Evolutionary conservation across 179 eudicot species (phyloP).

Genomic region (Beta macrorhiza): DNA sequence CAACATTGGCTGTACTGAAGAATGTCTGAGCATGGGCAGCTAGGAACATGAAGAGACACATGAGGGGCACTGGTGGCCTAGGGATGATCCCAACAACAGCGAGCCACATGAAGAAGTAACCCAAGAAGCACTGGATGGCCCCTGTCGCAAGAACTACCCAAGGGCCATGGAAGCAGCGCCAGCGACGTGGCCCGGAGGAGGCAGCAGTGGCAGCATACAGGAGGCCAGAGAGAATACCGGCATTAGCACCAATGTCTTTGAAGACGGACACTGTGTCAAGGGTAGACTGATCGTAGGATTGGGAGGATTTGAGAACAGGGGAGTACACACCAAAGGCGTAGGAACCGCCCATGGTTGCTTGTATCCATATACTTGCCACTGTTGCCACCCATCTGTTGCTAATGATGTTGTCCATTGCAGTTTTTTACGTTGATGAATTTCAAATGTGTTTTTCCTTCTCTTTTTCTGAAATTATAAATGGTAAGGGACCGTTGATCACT

Average conservation of each 20-base stretch:
- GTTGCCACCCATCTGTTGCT: constrained; percentile 44
- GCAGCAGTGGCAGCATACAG: constrained; percentile 14
- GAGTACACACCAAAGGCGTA: constrained; percentile 60
- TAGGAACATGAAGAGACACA: constrained; percentile 65
- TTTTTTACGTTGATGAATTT: background rate
- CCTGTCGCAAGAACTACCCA: constrained; percentile 69
- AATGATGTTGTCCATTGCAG: constrained; percentile 13
- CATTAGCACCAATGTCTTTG: constrained; percentile 75
- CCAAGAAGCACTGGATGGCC: constrained; percentile 64
- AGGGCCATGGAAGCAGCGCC: constrained; percentile 41
- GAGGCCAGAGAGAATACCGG: constrained; percentile 25
- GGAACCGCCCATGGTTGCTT: constrained; percentile 53
- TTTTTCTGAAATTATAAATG: background rate
- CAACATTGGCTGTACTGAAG: constrained; percentile 81
- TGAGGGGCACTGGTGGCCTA: constrained; percentile 46
- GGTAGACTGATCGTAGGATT: constrained; percentile 67
- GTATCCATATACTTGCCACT: constrained; percentile 71
- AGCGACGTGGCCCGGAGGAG: constrained; percentile 13
- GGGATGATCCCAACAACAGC: constrained; percentile 51
- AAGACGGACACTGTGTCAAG: constrained; percentile 73
- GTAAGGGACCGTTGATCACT: background rate
- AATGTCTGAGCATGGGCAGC: constrained; percentile 77
- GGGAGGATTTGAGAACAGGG: constrained; percentile 58
- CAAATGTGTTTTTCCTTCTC: background rate
- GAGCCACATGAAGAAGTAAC: constrained; percentile 77